Conservation (phyloP, 139 green algal species). For the Chlorella sp. region DNA sequence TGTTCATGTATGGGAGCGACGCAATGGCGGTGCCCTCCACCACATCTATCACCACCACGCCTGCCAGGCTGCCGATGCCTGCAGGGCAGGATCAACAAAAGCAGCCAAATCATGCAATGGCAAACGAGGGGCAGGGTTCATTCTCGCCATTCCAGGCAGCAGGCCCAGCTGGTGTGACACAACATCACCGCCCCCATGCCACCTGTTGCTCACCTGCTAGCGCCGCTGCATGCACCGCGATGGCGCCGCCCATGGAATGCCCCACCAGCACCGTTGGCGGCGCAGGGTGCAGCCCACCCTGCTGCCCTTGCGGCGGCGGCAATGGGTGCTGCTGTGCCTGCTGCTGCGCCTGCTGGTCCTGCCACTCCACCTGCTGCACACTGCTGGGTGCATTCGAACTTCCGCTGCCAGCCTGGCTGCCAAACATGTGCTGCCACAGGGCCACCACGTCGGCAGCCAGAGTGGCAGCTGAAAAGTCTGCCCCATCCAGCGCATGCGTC, state of each 20-base stretch:
- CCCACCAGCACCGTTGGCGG: constrained; percentile 79
- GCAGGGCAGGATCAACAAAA: not conserved
- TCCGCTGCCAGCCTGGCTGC: constrained; percentile 49
- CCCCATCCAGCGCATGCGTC: constrained; percentile 58
- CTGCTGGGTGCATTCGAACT: not conserved
- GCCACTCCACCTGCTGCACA: not conserved
- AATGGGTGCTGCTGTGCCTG: too few species aligned
- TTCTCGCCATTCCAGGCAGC: too few species aligned
- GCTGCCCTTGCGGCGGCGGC: constrained; percentile 3
- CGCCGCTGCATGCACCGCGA: constrained; percentile 75
- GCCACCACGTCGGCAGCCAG: constrained; percentile 70
- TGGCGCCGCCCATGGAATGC: constrained; percentile 90
- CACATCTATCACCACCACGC: constrained; percentile 93
- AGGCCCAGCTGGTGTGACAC: too few species aligned
- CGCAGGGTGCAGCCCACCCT: not conserved
- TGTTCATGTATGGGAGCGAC: constrained; percentile 82
- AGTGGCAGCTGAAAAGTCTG: constrained; percentile 77
- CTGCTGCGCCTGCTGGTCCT: constrained; percentile 26
- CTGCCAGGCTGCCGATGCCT: constrained; percentile 63
- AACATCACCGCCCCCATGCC: not conserved
- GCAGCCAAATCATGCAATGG: too few species aligned
- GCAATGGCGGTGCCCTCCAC: constrained; percentile 91
- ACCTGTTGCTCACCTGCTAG: constrained; percentile 39
- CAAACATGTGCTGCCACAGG: constrained; percentile 75
- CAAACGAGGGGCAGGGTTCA: too few species aligned